A percentile compares a stretch with the other conserved stretches of the same genome.
Evolutionary conservation across 129 eudicot genomes (phyloP).

Genomic region (Artemisia tridentata): DNA sequence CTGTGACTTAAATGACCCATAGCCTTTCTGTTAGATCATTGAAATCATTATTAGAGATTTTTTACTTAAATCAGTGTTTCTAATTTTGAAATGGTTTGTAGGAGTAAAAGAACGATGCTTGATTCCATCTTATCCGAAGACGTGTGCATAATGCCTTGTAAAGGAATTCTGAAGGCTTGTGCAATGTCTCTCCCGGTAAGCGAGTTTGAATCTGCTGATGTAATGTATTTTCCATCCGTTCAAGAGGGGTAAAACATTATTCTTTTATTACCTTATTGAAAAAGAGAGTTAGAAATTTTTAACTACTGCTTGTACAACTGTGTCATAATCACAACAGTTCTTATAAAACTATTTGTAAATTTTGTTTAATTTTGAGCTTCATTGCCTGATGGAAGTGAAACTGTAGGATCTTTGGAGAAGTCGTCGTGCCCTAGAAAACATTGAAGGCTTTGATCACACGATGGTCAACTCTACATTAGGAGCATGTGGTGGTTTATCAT

Average conservation of each 20-base stretch:
- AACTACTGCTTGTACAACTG: background rate
- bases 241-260: background rate
- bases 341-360: background rate
- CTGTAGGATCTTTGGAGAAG: conserved; percentile 92
- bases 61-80: conserved; percentile 7
- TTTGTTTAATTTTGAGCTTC: background rate
- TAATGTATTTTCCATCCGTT: background rate
- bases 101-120: conserved; percentile 80
- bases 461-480: conserved; percentile 71
- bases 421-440: conserved; percentile 51
- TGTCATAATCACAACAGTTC: background rate
- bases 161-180: conserved; percentile 76
- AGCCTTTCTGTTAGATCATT: too few relatives aligned
- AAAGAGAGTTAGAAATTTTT: too few relatives aligned
- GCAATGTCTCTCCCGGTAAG: conserved; percentile 95
- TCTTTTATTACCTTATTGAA: background rate
- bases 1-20: too few relatives aligned
- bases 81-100: conserved; percentile 20
- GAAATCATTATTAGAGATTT: too few relatives aligned
- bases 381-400: conserved; percentile 11
- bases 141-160: conserved; percentile 75
- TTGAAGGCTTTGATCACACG: conserved; percentile 87
- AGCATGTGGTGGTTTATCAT: conserved; percentile 67
- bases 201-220: background rate
- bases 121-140: conserved; percentile 63